These are phyloP conservation scores for Aquilaria yunnanensis DNA, from an alignment of 345 rosid species.

Conservation along the genomic window DNA sequence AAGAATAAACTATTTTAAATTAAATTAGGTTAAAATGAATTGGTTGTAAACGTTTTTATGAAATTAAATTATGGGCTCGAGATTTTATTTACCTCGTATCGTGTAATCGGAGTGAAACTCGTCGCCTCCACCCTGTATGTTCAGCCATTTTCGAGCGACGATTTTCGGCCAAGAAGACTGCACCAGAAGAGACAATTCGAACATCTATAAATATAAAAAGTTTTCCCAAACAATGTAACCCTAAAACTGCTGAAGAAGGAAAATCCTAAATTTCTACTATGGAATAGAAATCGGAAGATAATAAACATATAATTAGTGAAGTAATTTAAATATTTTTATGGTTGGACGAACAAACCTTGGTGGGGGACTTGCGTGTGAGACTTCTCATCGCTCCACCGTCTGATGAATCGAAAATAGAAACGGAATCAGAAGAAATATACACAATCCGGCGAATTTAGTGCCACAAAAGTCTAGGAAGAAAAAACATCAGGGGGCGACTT, in stretches of 20 bases:
- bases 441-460: not conserved
- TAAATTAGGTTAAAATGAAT: too few relatives aligned
- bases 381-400: slow-evolving; percentile 33
- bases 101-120: slow-evolving; percentile 74
- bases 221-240: too few relatives aligned
- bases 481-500: slow-evolving; percentile 12
- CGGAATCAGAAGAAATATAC: slow-evolving; percentile 3
- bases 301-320: too few relatives aligned
- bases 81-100: slow-evolving; percentile 31
- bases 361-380: slow-evolving; percentile 33
- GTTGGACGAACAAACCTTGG: slow-evolving; percentile 37
- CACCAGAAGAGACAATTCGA: not conserved
- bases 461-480: not conserved
- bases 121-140: slow-evolving; percentile 54
- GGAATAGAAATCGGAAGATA: too few relatives aligned
- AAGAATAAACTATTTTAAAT: too few relatives aligned
- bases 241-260: too few relatives aligned
- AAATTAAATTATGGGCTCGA: too few relatives aligned
- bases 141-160: slow-evolving; percentile 79
- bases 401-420: slow-evolving; percentile 18
- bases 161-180: slow-evolving; percentile 76
- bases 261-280: too few relatives aligned
- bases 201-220: too few relatives aligned
- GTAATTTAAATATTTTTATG: not conserved
- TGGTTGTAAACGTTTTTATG: too few relatives aligned